Base-by-base conservation (phyloP, 257 asterid species). In the Sherardia arvensis region DNA sequence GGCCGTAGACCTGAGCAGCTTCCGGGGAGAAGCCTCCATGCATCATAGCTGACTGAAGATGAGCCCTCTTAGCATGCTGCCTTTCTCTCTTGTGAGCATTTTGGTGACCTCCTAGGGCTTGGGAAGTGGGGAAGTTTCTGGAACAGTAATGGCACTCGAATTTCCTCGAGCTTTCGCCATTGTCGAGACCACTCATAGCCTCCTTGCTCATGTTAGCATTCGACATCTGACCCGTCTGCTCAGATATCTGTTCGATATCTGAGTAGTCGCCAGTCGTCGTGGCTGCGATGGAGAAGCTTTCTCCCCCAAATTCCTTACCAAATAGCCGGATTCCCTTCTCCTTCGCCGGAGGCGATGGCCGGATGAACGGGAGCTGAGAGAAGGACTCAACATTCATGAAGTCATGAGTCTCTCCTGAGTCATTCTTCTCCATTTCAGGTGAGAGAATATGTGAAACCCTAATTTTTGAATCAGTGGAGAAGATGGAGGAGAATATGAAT, bases 71-170 rank as follows among this genome's bases (percentile, higher is more conserved):
- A 1, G 98, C 98, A 11, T 86, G 91, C 57, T 91, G 98, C 0
- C 98, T 78, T 59, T 91, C 98, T 59, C 95, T 82, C 59, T 86
- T 91, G 81, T 91, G 98, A 4, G 96, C 98, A 71, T 91, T 91
- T 66, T 91, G 98, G 22, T 91, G 98, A 38, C 98, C 98, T 18
- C 98, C 98, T 0, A 91, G 85, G 1, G 98, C 98, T 74, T 91
- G 98, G 3, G 98, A 88, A 9, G 98, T 91, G 0, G 96, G 95
- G 80, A 91, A 91, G 81, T 88, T 86, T 68, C 95, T 70, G 69
- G 91, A 81, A 68, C 96, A 91, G 74, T 86, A 91, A 54, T 91
- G 96, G 73, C 98, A 91, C 60, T 84, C 98, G 68, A 88, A 91
- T 66, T 79, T 86, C 30, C 95, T 22, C 40, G 69, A 73, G 60